These are phyloP conservation scores for Epichloe sp. DNA, from an alignment of 2,329 filamentous ascomycete genomes.

Conservation along the genomic window DNA sequence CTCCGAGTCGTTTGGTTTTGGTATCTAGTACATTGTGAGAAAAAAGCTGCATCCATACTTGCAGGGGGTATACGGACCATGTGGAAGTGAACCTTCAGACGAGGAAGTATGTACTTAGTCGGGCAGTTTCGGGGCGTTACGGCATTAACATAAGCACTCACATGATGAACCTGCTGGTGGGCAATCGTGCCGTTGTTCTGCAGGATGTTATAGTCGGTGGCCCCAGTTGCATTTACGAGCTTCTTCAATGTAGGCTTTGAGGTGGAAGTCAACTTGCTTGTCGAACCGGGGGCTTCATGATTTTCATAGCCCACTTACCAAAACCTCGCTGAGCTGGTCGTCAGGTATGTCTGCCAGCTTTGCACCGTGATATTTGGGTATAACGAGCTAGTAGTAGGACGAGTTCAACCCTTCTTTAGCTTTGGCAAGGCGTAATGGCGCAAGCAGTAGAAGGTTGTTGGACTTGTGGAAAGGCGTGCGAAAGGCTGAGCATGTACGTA, in stretches of 20 bases:
- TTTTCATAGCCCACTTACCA: conserved; percentile 38
- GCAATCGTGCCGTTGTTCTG: conserved; percentile 92
- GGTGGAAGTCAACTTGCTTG: not conserved
- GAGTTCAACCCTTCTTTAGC: not conserved
- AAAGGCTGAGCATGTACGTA: conserved; percentile 31
- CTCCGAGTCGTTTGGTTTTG: conserved; percentile 76
- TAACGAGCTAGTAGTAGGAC: conserved; percentile 56
- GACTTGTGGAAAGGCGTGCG: not conserved
- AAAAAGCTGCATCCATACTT: not conserved
- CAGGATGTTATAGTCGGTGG: conserved; percentile 77
- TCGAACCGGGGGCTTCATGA: not conserved
- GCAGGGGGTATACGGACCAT: conserved; percentile 45
- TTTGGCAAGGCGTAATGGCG: not conserved
- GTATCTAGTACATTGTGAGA: conserved; percentile 48
- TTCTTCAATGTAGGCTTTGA: conserved; percentile 53
- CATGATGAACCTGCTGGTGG: conserved; percentile 87
- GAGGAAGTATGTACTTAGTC: not conserved
- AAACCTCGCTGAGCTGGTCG: conserved; percentile 67
- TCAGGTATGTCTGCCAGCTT: conserved; percentile 92
- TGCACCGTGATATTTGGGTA: conserved; percentile 86
- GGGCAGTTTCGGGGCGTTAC: too few relatives aligned
- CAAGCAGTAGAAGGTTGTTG: not conserved
- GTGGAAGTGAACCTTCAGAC: conserved; percentile 71
- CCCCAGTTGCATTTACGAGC: conserved; percentile 63
- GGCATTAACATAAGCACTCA: conserved; percentile 27